phyloP scores from a whole-genome alignment of 306 rosid species.

The Lupinus albus region DNA sequence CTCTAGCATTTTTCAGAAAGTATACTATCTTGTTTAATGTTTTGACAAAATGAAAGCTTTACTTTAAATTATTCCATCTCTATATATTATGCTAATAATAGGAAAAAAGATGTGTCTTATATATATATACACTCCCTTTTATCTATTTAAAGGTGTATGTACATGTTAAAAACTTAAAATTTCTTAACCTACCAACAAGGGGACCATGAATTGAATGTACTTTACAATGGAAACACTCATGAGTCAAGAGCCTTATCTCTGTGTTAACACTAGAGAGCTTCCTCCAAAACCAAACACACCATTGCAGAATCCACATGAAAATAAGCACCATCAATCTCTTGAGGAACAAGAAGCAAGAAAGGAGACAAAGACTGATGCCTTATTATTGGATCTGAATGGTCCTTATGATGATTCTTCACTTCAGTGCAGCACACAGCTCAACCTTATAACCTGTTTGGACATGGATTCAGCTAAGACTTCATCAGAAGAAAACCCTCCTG shows the following conservation, averaged over 20 bases:
- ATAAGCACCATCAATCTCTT: slow-evolving; percentile 17
- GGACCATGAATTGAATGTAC: neutral
- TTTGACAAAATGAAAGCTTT: neutral
- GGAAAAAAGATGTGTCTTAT: slow-evolving; percentile 39
- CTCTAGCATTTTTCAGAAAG: neutral
- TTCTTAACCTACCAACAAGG: slow-evolving; percentile 23
- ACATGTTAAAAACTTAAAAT: slow-evolving; percentile 1
- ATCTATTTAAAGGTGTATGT: slow-evolving; percentile 34
- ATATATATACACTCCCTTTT: slow-evolving; percentile 1
- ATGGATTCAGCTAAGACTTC: slow-evolving; percentile 39
- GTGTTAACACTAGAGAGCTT: slow-evolving; percentile 28
- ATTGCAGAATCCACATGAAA: slow-evolving; percentile 45
- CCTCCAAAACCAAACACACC: slow-evolving; percentile 50
- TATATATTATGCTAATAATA: slow-evolving; percentile 38
- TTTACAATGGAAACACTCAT: slow-evolving; percentile 48
- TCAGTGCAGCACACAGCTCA: neutral
- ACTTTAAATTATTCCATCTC: slow-evolving; percentile 37
- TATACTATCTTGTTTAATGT: neutral
- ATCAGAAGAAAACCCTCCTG: slow-evolving; percentile 10
- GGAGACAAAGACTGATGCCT: slow-evolving; percentile 29
- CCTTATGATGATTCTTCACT: slow-evolving; percentile 12
- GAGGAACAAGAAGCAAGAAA: slow-evolving; percentile 37
- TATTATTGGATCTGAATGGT: slow-evolving; percentile 50
- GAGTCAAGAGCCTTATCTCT: slow-evolving; percentile 22
- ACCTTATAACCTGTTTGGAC: slow-evolving; percentile 29